phyloP scores from a whole-genome alignment of 805 yeast species.

The Pichia californica region DNA sequence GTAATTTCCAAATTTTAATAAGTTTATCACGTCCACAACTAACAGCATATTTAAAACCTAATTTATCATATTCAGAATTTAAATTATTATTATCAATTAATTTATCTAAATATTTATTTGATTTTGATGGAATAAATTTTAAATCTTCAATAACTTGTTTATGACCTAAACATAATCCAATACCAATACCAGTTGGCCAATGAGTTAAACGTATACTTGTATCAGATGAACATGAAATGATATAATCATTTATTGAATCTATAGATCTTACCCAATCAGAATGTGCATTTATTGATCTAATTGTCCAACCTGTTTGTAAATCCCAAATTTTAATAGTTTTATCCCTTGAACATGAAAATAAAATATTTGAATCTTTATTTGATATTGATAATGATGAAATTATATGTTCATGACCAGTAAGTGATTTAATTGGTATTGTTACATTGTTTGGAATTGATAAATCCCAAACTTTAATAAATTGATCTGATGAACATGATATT shows the following conservation, averaged over 20 bases:
- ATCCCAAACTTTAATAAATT: slow-evolving; percentile 67
- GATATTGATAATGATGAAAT: slow-evolving; percentile 59
- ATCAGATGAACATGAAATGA: slow-evolving; percentile 75
- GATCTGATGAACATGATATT: slow-evolving; percentile 48
- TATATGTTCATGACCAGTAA: slow-evolving; percentile 85
- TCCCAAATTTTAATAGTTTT: slow-evolving; percentile 60
- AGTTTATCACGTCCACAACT: slow-evolving; percentile 77
- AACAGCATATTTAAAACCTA: slow-evolving; percentile 68
- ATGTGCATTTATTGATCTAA: slow-evolving; percentile 66
- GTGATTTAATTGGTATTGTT: slow-evolving; percentile 42
- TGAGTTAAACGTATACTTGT: slow-evolving; percentile 65
- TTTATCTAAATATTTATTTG: slow-evolving; percentile 44
- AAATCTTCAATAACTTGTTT: slow-evolving; percentile 76
- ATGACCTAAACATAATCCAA: slow-evolving; percentile 68
- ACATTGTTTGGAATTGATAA: slow-evolving; percentile 21
- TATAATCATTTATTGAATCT: slow-evolving; percentile 42
- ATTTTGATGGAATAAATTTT: slow-evolving; percentile 51
- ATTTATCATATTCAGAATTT: slow-evolving; percentile 20
- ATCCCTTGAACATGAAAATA: slow-evolving; percentile 63
- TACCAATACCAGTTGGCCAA: slow-evolving; percentile 56
- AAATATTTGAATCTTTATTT: slow-evolving; percentile 35
- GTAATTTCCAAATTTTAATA: slow-evolving; percentile 72
- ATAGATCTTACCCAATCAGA: slow-evolving; percentile 74
- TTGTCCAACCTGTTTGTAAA: slow-evolving; percentile 57
- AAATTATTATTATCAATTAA: slow-evolving; percentile 22